These are phyloP conservation scores for Rhinocladiella similis DNA, from an alignment of 2,329 filamentous ascomycete species.

Conservation along the genomic window DNA sequence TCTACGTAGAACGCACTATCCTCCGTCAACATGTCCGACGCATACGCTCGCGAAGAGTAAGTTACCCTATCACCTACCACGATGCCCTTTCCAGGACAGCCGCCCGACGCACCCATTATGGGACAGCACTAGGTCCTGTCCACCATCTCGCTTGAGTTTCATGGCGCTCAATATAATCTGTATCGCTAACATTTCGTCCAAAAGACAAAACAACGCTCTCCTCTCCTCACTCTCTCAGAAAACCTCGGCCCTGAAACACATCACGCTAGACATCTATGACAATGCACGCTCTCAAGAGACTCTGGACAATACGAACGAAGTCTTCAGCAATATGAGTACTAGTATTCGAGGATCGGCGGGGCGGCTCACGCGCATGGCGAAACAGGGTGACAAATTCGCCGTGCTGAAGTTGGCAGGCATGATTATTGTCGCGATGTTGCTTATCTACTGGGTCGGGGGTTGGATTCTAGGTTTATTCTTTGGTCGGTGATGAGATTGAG, in stretches of 20 bases:
- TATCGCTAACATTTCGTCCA: neutral
- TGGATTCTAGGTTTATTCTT: constrained; percentile 53
- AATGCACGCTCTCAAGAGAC: constrained; percentile 85
- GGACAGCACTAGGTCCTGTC: too few relatives aligned
- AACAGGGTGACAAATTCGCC: constrained; percentile 84
- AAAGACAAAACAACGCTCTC: constrained; percentile 87
- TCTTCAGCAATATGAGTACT: constrained; percentile 83
- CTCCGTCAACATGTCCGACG: constrained; percentile 53
- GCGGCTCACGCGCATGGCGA: constrained; percentile 85
- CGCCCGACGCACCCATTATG: too few relatives aligned
- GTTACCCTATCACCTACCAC: constrained; percentile 20
- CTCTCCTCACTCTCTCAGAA: constrained; percentile 89
- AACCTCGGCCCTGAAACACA: constrained; percentile 85
- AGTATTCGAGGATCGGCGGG: constrained; percentile 80
- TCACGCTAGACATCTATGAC: constrained; percentile 98
- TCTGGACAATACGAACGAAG: constrained; percentile 87
- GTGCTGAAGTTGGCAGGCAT: constrained; percentile 88
- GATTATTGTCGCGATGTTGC: constrained; percentile 68
- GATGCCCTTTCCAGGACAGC: too few relatives aligned
- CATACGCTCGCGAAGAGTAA: constrained; percentile 62
- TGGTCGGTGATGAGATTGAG: constrained; percentile 7
- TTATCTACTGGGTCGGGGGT: constrained; percentile 72
- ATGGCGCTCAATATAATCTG: too few relatives aligned
- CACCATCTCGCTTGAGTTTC: too few relatives aligned
- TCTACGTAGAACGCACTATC: too few relatives aligned